Evolutionary conservation across 2,329 filamentous ascomycete species (phyloP), one percentile per base, ranked within the genome.

Genomic region (Sporothrix brasiliensis): DNA sequence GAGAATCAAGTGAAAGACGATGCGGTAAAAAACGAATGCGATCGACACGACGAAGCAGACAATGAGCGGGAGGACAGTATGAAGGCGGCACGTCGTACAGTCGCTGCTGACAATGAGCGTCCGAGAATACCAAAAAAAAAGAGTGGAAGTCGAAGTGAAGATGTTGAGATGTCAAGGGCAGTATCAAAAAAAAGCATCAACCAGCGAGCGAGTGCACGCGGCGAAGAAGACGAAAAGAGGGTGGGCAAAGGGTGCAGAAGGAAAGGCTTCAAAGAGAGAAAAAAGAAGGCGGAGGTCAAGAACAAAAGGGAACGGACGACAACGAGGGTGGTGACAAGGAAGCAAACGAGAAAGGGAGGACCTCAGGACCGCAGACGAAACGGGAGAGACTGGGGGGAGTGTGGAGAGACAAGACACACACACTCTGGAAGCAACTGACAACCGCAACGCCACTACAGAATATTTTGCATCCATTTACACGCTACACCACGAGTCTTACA

Each of bases 11-110:
- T 27, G 10, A 5, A 60, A 47, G n/a, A 47, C 16, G 19, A 27
- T 19, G n/a, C 47, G 34, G 52, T 65, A 53, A 47, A 27, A 47
- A 65, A 65, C 24, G 69, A 68, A 21, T 73, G 72, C 69, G 69
- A 68, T 73, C 69, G 71, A 72, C 70, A 73, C 70, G 70, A 54
- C 54, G 39, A 63, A 34, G 54, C 6, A 60, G 27, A 39, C 50
- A 44, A 56, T 53, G 68, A 63, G 44, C n/a, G 61, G 50, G 24
- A 50, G 30, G 50, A 24, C 16, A 65, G 2, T 49, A 44, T 24
- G 19, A 56, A 16, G 27, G 16, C 34, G 41, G 6, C 9, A 34
- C 34, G 34, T 34, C 1, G n/a, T 53, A 19, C 49, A 41, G 27
- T 41, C 16, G 13, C 41, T 16, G 61, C n/a, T 52, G 27, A 66